Evolutionary conservation across 352 stramenopile species (phyloP).

Genomic region (Saprolegnia parasitica): DNA sequence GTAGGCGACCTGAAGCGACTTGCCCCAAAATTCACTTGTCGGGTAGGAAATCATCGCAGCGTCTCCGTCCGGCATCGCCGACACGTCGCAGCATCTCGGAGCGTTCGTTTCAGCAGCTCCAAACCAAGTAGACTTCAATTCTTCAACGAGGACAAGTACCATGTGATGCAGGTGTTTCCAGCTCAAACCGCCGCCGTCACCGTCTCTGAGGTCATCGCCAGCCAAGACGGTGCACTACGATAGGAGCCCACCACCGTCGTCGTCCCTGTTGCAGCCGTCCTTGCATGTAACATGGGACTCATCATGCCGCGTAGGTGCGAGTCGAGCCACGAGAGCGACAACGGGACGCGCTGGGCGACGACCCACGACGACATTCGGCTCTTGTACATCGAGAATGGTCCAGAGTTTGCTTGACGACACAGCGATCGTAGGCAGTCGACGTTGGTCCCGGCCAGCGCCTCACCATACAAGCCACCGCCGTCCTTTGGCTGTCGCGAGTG

Average conservation of each 20-base stretch:
- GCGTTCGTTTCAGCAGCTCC: background rate
- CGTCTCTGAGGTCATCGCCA: background rate
- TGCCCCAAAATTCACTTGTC: background rate
- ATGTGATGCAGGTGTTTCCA: background rate
- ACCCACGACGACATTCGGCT: conserved; percentile 8
- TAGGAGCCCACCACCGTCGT: no score
- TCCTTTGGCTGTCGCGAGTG: conserved; percentile 26
- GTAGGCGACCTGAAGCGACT: background rate
- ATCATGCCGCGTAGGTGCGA: background rate
- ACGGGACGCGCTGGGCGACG: conserved; percentile 10
- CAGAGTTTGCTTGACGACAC: no score
- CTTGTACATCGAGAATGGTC: no score
- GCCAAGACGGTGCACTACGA: background rate
- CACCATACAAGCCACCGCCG: background rate
- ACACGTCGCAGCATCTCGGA: background rate
- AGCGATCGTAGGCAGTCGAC: background rate
- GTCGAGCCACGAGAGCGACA: conserved; percentile 3
- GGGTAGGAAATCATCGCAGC: conserved; percentile 3
- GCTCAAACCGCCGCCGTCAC: background rate
- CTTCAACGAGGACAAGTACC: background rate
- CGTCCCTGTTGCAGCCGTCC: no score
- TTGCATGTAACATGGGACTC: background rate
- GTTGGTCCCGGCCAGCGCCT: background rate
- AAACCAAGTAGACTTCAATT: background rate
- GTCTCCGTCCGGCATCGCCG: background rate